A percentile compares a stretch with the other conserved stretches of the same genome.
Conservation (phyloP, 148 eudicot genomes). For the Chenopodium suecicum region DNA sequence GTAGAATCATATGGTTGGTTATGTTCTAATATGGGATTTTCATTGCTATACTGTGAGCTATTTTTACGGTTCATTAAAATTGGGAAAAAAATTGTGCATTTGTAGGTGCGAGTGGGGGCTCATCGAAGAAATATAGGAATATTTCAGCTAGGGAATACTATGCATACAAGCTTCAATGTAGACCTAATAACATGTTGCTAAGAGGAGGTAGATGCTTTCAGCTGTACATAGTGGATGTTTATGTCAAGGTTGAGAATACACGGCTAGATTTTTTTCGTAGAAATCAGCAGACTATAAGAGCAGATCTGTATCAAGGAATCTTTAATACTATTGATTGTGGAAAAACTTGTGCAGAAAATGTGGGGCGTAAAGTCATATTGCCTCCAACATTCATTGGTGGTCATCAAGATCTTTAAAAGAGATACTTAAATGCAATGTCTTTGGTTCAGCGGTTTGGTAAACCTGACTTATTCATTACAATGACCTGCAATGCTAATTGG, state of each 20-base stretch:
- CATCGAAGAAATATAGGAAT: background rate
- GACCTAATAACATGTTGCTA: background rate
- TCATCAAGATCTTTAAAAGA: background rate
- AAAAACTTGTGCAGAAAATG: background rate
- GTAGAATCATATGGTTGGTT: no score
- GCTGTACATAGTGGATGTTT: conserved; percentile 12
- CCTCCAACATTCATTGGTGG: background rate
- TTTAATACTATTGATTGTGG: background rate
- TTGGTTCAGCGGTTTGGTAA: background rate
- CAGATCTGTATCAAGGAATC: conserved; percentile 9
- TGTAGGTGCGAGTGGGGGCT: no score
- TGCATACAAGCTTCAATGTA: conserved; percentile 9
- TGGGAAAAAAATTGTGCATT: no score
- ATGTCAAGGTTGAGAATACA: conserved; percentile 13
- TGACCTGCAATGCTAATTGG: background rate
- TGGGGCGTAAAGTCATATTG: background rate
- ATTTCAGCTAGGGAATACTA: conserved; percentile 13
- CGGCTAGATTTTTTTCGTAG: background rate
- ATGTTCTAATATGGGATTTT: no score
- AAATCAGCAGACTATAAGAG: background rate
- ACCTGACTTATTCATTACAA: background rate
- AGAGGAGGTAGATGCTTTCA: background rate
- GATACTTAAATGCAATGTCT: background rate
- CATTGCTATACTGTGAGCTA: no score
- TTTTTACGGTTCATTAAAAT: no score